These are phyloP conservation scores for Kondoa subrosea DNA, from an alignment of 768 basidiomycete species.

Conservation along the genomic window DNA sequence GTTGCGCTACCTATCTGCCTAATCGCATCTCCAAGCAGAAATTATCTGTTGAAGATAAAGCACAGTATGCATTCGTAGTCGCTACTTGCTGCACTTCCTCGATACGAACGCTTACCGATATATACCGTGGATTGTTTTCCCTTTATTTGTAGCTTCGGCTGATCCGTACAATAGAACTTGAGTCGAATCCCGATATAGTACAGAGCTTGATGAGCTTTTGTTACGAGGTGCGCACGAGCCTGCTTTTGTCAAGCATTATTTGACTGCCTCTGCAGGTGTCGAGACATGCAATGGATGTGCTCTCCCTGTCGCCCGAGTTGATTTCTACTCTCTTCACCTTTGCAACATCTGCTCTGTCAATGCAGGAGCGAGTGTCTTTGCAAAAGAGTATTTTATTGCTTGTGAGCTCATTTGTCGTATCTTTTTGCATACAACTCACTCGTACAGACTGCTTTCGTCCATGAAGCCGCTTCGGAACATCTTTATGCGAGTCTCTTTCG, in stretches of 20 bases:
- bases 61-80: neutral
- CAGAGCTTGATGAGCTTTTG: conserved; percentile 34
- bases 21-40: neutral
- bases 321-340: conserved; percentile 31
- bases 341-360: conserved; percentile 30
- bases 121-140: conserved; percentile 6
- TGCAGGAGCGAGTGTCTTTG: conserved; percentile 35
- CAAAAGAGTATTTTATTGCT: conserved; percentile 7
- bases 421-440: neutral
- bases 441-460: conserved; percentile 26
- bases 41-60: neutral
- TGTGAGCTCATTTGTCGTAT: neutral
- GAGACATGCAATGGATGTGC: conserved; percentile 28
- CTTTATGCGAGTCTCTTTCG: conserved; percentile 30
- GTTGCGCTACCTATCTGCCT: conserved; percentile 26
- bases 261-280: conserved; percentile 1
- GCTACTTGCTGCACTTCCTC: neutral
- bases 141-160: neutral
- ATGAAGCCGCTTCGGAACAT: conserved; percentile 25
- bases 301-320: conserved; percentile 27
- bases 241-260: neutral
- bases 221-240: conserved; percentile 26
- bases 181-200: conserved; percentile 34
- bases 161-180: conserved; percentile 18
- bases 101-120: neutral